phyloP scores from a whole-genome alignment of 2,329 filamentous ascomycete genomes.

The Juglanconis oblonga region DNA sequence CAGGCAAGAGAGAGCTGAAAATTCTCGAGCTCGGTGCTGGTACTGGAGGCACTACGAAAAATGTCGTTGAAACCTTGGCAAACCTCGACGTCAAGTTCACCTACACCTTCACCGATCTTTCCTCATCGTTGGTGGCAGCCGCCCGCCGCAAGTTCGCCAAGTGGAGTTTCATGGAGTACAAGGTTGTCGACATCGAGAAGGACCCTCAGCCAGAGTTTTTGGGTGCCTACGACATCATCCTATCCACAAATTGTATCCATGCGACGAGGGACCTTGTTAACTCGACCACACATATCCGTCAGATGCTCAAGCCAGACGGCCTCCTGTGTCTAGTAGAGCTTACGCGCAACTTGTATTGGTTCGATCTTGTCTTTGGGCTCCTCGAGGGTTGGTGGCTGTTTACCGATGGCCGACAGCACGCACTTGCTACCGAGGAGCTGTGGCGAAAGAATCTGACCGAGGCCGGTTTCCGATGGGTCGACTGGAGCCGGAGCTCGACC shows the following conservation, averaged over 20 bases:
- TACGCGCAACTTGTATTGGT: slow-evolving; percentile 25
- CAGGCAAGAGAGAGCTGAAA: slow-evolving; percentile 22
- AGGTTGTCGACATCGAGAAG: slow-evolving; percentile 29
- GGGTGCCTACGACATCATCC: slow-evolving; percentile 28
- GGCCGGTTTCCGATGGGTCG: slow-evolving; percentile 24
- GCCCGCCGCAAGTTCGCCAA: slow-evolving; percentile 25
- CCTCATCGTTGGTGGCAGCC: slow-evolving; percentile 28
- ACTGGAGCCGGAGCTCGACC: slow-evolving; percentile 24
- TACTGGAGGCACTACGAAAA: slow-evolving; percentile 39
- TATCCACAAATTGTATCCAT: slow-evolving; percentile 36
- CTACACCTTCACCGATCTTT: slow-evolving; percentile 44
- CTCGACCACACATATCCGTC: slow-evolving; percentile 24
- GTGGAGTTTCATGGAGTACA: slow-evolving; percentile 24
- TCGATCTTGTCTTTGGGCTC: slow-evolving; percentile 31
- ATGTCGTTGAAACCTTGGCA: slow-evolving; percentile 27
- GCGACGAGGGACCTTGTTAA: slow-evolving; percentile 27
- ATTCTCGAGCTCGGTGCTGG: slow-evolving; percentile 44
- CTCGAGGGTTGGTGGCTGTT: slow-evolving; percentile 36
- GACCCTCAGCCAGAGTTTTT: slow-evolving; percentile 16
- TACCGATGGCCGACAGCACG: slow-evolving; percentile 26
- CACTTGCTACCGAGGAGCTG: slow-evolving; percentile 17
- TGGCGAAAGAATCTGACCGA: slow-evolving; percentile 24
- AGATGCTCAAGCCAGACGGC: slow-evolving; percentile 28
- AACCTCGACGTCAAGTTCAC: slow-evolving; percentile 24
- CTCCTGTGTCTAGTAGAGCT: slow-evolving; percentile 29